These are phyloP conservation scores for Ustilaginoidea virens DNA, from an alignment of 2,329 filamentous ascomycete species.

Conservation along the genomic window DNA sequence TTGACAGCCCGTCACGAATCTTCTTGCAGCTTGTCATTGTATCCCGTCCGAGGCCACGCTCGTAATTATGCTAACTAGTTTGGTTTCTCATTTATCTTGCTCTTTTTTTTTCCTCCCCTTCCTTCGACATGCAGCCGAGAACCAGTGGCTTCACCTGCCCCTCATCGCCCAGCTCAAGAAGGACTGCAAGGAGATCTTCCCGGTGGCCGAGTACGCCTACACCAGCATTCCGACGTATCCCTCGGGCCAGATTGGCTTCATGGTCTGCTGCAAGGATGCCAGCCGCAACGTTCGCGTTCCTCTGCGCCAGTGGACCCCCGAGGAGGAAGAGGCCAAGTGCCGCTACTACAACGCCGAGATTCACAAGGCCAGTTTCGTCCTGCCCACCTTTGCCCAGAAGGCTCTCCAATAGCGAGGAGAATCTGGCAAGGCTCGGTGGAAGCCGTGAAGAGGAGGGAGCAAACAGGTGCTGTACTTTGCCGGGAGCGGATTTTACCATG, in stretches of 20 bases:
- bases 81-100: constrained; percentile 10
- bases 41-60: too few relatives aligned
- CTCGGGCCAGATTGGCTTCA: constrained; percentile 98
- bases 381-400: constrained; percentile 88
- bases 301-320: constrained; percentile 61
- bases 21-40: too few relatives aligned
- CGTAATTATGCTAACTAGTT: constrained; percentile 7
- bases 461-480: too few relatives aligned
- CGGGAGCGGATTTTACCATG: too few relatives aligned
- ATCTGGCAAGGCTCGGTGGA: too few relatives aligned
- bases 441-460: neutral
- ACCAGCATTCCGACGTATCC: constrained; percentile 99
- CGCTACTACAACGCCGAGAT: constrained; percentile 96
- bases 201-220: constrained; percentile 94
- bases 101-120: constrained; percentile 5
- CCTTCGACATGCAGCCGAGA: constrained; percentile 55
- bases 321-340: constrained; percentile 89
- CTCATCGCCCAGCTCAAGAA: constrained; percentile 94
- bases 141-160: constrained; percentile 95
- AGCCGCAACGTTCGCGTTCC: constrained; percentile 73
- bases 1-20: too few relatives aligned
- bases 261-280: constrained; percentile 96
- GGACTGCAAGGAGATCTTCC: constrained; percentile 93
- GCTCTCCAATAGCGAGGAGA: constrained; percentile 45
- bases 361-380: constrained; percentile 83